phyloP scores from a whole-genome alignment of 768 basidiomycete species.

The Omphalotus guepiniiformis region DNA sequence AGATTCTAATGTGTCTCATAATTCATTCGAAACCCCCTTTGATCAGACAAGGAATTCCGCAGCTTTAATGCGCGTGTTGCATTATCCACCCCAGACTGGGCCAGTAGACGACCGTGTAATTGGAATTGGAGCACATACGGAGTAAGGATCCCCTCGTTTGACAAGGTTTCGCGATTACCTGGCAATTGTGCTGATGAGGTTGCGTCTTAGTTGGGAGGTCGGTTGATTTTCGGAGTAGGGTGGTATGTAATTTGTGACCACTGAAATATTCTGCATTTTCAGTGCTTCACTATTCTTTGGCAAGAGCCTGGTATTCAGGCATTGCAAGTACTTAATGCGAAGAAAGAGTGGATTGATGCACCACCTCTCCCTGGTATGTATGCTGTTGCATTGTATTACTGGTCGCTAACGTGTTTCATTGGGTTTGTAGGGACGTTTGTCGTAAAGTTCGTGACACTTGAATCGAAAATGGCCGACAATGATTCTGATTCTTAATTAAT shows the following conservation, averaged over 20 bases:
- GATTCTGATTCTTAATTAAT: neutral
- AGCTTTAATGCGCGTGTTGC: conserved; percentile 61
- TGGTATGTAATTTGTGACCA: neutral
- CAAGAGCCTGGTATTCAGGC: conserved; percentile 71
- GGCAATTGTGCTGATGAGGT: neutral
- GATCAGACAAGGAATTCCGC: conserved; percentile 56
- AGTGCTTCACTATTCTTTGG: conserved; percentile 89
- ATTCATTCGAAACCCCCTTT: neutral
- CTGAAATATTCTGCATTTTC: no score
- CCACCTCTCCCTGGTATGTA: conserved; percentile 55
- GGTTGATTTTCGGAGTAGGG: neutral
- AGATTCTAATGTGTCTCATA: neutral
- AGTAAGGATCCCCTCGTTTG: conserved; percentile 36
- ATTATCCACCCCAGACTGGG: conserved; percentile 73
- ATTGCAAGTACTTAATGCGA: conserved; percentile 76
- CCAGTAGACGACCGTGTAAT: conserved; percentile 59
- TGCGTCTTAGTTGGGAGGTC: conserved; percentile 37
- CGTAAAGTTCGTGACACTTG: conserved; percentile 57
- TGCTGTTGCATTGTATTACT: neutral
- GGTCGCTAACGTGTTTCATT: neutral
- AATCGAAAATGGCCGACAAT: neutral
- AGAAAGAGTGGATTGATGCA: conserved; percentile 79
- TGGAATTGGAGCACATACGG: conserved; percentile 84
- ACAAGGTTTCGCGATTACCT: neutral
- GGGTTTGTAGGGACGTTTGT: conserved; percentile 56